phyloP scores from a whole-genome alignment of 441 rosid species.

The Erysimum cheiri region DNA sequence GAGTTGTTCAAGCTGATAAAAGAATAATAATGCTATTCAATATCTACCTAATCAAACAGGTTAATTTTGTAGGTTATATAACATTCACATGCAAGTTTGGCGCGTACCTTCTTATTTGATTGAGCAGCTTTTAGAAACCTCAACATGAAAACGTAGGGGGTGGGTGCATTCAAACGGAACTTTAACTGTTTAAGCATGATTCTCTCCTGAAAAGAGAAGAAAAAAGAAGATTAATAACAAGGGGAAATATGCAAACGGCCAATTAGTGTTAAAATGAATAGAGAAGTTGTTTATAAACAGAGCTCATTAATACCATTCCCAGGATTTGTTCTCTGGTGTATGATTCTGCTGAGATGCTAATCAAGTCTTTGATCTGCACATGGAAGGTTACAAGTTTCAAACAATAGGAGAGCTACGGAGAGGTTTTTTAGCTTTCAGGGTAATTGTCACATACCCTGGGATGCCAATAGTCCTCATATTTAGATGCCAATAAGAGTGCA shows the following conservation, averaged over 20 bases:
- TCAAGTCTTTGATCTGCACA: constrained; percentile 79
- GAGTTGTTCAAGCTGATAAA: constrained; percentile 81
- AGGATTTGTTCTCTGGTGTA: constrained; percentile 82
- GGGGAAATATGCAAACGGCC: constrained; percentile 7
- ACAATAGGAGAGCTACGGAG: constrained; percentile 9
- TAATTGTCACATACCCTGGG: constrained; percentile 68
- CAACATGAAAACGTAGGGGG: constrained; percentile 92
- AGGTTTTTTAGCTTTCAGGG: constrained; percentile 27
- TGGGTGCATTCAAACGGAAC: constrained; percentile 85
- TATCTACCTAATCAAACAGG: constrained; percentile 7
- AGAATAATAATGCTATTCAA: constrained; percentile 6
- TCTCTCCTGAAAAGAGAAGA: constrained; percentile 70
- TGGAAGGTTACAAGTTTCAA: constrained; percentile 21
- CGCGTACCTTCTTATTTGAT: constrained; percentile 69
- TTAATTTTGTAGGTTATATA: background rate
- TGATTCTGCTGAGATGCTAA: constrained; percentile 88
- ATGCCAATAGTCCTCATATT: constrained; percentile 95
- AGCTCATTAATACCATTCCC: constrained; percentile 56
- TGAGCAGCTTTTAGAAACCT: constrained; percentile 94
- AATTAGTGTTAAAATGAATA: background rate
- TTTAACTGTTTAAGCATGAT: constrained; percentile 71
- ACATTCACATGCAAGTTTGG: constrained; percentile 8
- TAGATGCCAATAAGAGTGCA: constrained; percentile 82
- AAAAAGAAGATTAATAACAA: background rate
- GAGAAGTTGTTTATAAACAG: background rate